Base-by-base conservation (phyloP, 805 yeast species). In the Ogataea parapolymorpha region DNA sequence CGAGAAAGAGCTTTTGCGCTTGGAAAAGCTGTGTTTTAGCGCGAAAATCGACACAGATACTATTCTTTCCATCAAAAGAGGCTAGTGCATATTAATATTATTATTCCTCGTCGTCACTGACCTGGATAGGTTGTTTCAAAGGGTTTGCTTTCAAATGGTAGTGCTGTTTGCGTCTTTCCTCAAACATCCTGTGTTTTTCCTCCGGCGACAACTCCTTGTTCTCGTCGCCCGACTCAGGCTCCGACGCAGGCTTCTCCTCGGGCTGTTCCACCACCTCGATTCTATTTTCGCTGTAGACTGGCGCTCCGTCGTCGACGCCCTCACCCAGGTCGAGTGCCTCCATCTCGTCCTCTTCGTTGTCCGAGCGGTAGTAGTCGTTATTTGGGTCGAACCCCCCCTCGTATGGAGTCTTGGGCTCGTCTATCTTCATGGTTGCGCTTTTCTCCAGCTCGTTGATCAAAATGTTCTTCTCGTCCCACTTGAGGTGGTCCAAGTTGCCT, bases 401-500 rank as follows among this genome's bases (percentile, higher is more conserved):
- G 55, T 84, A 90, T 5, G 97, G 97, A 1, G 97, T 90, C 68
- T 90, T 90, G 16, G 97, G 97, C 61, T 90, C 97, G 56, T 87
- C 95, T 32, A 90, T 87, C 53, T 81, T 80, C 88, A 82, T 82
- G 22, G 86, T 82, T 16, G 88, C 76, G 9, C 73, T 63, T 61
- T 79, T 79, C 51, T 83, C 86, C 58, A 78, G 85, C 57, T 89
- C 95, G 3, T 86, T 74, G n/a, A 75, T 60, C 37, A 74, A 76
- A 39, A 90, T 62, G 55, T 90, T 90, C 46, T 80, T 69, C 50
- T 85, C 90, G 58, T 90, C 95, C 96, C 96, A 90, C 57, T 80
- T 74, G 51, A 88, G 70, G 49, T 76, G 82, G 23, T 68, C 75
- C 16, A 54, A 63, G 12, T 37, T 50, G 14, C 48, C 60, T 9